Evolutionary conservation across 495 filamentous ascomycete species (phyloP).

Genomic region (Podospora sp.): DNA sequence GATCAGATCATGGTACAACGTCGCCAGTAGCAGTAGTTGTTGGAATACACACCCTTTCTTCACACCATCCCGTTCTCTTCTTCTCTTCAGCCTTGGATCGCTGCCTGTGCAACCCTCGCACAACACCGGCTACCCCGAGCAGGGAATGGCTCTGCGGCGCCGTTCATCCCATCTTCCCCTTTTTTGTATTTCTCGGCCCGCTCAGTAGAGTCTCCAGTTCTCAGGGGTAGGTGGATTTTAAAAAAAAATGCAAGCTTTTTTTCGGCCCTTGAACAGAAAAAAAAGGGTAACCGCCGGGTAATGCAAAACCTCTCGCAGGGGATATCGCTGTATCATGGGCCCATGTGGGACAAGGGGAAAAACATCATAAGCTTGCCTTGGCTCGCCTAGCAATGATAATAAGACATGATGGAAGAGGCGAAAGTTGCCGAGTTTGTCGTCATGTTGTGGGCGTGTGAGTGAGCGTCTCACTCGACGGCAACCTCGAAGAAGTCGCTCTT

Average conservation of each 20-base stretch:
- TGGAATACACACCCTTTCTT: neutral
- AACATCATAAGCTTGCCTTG: conserved; percentile 7
- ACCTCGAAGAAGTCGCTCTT: conserved; percentile 51
- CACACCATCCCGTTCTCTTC: neutral
- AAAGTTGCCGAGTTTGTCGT: neutral
- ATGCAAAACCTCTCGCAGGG: conserved; percentile 6
- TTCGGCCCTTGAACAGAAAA: neutral
- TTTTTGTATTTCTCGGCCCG: neutral
- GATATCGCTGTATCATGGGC: conserved; percentile 12
- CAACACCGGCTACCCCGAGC: neutral
- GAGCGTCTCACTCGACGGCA: conserved; percentile 39
- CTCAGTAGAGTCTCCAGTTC: neutral
- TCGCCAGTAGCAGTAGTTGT: neutral
- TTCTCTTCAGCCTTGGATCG: neutral
- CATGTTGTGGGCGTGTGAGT: neutral
- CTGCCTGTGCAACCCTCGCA: neutral
- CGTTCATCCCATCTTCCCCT: neutral
- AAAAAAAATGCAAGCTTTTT: neutral
- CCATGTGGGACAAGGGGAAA: neutral
- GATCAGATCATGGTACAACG: neutral
- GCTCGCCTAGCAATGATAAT: neutral
- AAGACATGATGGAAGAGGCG: neutral
- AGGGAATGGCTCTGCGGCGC: neutral
- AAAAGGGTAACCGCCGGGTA: too few relatives aligned
- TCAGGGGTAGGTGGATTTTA: neutral